Evolutionary conservation across 2,329 filamentous ascomycete species (phyloP), one percentile per base, ranked within the genome.

Genomic region (Shiraia bambusicola): DNA sequence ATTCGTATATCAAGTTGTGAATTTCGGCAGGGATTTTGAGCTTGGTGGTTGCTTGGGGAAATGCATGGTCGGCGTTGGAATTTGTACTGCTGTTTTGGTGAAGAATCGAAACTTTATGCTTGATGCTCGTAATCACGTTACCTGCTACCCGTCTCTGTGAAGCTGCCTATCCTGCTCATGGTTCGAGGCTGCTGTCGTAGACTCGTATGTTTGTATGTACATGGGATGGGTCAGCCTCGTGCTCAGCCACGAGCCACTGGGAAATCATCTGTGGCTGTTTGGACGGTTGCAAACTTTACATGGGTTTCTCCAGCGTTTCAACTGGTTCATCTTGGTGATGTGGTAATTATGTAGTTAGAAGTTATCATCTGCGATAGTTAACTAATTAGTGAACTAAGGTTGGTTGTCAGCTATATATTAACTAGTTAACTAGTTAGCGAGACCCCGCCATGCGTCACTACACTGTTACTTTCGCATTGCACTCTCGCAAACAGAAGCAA

Each of bases 361-460:
- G n/a, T n/a, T n/a, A n/a, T n/a, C n/a, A n/a, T n/a, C n/a, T n/a
- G n/a, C n/a, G n/a, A n/a, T n/a, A n/a, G n/a, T n/a, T n/a, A n/a
- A n/a, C n/a, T n/a, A n/a, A n/a, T n/a, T n/a, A n/a, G n/a, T n/a
- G n/a, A n/a, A n/a, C n/a, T 8, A 24, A 16, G n/a, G 8, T 15
- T n/a, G 26, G n/a, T n/a, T n/a, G n/a, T n/a, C n/a, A n/a, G n/a
- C n/a, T n/a, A n/a, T n/a, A n/a, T n/a, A n/a, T n/a, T n/a, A n/a
- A n/a, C n/a, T n/a, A n/a, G n/a, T n/a, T n/a, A n/a, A n/a, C n/a
- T n/a, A n/a, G n/a, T 16, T 32, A 29, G 29, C 14, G 19, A 11
- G 22, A 37, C 45, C 50, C 50, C 43, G 47, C 45, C 38, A 41
- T 42, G 41, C 52, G 52, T 56, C 52, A 56, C 35, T 13, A 28